Evolutionary conservation across 805 yeast species (phyloP).

Genomic region (Metschnikowia continentalis): DNA sequence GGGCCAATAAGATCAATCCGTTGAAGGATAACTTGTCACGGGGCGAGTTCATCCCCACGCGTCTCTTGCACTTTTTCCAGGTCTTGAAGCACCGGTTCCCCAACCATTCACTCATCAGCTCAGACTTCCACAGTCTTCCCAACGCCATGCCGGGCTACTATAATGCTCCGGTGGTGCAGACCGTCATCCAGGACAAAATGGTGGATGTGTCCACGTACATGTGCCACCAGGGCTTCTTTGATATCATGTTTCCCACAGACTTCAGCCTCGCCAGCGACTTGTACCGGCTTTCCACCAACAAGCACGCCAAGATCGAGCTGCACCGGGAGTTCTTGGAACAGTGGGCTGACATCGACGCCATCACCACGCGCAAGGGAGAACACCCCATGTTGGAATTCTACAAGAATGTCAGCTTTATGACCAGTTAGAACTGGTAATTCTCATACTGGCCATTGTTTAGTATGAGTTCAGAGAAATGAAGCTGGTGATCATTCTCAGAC

Average conservation of each 20-base stretch:
- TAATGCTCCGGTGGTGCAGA: conserved; percentile 77
- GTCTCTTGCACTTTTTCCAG: conserved; percentile 60
- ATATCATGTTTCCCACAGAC: conserved; percentile 83
- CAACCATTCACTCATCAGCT: conserved; percentile 64
- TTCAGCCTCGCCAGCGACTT: conserved; percentile 58
- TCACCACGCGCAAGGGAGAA: conserved; percentile 73
- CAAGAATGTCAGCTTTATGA: conserved; percentile 66
- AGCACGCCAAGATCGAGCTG: conserved; percentile 46
- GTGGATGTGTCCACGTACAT: conserved; percentile 68
- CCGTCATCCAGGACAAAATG: conserved; percentile 63
- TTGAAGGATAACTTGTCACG: conserved; percentile 61
- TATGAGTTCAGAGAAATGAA: background rate
- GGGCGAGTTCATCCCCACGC: conserved; percentile 80
- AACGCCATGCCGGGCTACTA: conserved; percentile 50
- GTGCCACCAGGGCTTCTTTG: conserved; percentile 84
- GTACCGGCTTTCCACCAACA: conserved; percentile 62
- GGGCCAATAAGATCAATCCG: conserved; percentile 55
- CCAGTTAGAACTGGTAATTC: conserved; percentile 21
- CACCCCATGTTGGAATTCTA: conserved; percentile 81
- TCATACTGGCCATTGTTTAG: background rate
- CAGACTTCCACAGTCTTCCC: conserved; percentile 60
- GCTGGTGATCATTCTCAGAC: background rate
- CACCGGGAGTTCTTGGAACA: conserved; percentile 62
- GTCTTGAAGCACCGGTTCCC: conserved; percentile 65
- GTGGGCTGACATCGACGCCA: conserved; percentile 68